Evolutionary conservation across 805 yeast species (phyloP), one percentile per base, ranked within the genome.

Genomic region (Metschnikowia chrysomelidarum): DNA sequence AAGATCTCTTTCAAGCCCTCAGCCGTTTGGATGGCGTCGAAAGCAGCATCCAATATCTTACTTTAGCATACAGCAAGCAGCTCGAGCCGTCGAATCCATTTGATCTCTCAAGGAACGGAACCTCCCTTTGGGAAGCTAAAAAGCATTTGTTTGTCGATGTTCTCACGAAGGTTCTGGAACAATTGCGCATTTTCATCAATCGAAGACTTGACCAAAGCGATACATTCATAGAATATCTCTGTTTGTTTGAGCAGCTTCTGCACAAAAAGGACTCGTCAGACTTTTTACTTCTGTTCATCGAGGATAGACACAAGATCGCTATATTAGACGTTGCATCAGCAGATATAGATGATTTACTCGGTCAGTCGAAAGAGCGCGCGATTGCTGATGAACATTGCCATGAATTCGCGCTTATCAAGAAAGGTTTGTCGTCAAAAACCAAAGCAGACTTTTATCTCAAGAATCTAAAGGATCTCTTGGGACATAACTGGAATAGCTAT

Each of bases 1-100:
- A 74, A 20, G 69, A 73, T 26, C 59, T 84, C 27, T 46, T 62
- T 2, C 39, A 47, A 4, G 69, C 76, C 0, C 39, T 60, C 11
- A 50, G 49, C 20, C 44, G 40, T 22, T 40, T 57, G 28, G 41
- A 41, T 7, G 46, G 39, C 6, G 33, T 36, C n/a, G 41, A 41
- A 15, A 22, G 33, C 14, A 41, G 34, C 14, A 22, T 44, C 6
- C 53, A 52, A 20, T 51, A 44, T 25, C 36, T 65, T 3, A 34
- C 44, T 2, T 56, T 56, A 16, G 57, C 62, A 0, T 67, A 56
- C 41, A 54, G 56, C 30, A 55, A 56, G 36, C 49, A 46, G 20
- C 45, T 67, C 8, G 45, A 58, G 2, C 45, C 64, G 0, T 37
- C 54, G 6, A 50, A 56, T 25, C 56, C 56, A 1, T 51, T 64